Percentiles rank a stretch among this genome's conserved stretches.
Conservation (phyloP, 1,284 basidiomycete genomes). For the Golubevia sp. region DNA sequence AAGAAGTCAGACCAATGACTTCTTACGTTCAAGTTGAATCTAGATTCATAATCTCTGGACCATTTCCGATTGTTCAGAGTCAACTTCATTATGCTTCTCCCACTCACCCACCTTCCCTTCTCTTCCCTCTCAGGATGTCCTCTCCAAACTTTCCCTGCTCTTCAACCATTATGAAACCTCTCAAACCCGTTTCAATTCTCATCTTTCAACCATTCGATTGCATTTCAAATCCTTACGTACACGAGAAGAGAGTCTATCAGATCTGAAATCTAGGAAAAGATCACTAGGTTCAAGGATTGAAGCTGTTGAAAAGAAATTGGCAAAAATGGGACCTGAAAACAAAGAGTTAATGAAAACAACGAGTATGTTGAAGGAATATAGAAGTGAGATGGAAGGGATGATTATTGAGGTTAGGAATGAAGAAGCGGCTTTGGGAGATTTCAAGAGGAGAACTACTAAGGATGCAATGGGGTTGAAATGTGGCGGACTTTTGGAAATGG, state of each 20-base stretch:
- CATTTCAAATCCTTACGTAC: slow-evolving; percentile 59
- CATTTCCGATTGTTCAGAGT: too few relatives aligned
- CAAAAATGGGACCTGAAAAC: slow-evolving; percentile 61
- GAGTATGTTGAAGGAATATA: slow-evolving; percentile 44
- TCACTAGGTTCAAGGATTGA: slow-evolving; percentile 49
- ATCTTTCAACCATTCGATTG: slow-evolving; percentile 49
- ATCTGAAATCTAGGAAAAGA: slow-evolving; percentile 47
- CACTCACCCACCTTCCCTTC: too few relatives aligned
- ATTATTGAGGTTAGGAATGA: slow-evolving; percentile 45
- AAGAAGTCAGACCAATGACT: too few relatives aligned
- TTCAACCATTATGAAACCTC: slow-evolving; percentile 43
- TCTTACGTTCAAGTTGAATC: too few relatives aligned
- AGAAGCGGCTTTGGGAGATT: slow-evolving; percentile 56
- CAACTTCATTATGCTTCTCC: too few relatives aligned
- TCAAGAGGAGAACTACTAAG: slow-evolving; percentile 45
- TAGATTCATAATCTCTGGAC: too few relatives aligned
- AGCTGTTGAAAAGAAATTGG: slow-evolving; percentile 49
- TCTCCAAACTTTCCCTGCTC: slow-evolving; percentile 44
- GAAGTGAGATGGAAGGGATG: slow-evolving; percentile 50
- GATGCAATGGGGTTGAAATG: slow-evolving; percentile 56
- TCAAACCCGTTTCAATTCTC: slow-evolving; percentile 46
- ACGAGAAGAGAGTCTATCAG: slow-evolving; percentile 46
- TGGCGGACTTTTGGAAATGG: slow-evolving; percentile 55
- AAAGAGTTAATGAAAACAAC: slow-evolving; percentile 59
- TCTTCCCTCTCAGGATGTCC: slow-evolving; percentile 38